These are phyloP conservation scores for Neonectria punicea DNA, from an alignment of 2,329 filamentous ascomycete genomes.

Conservation along the genomic window DNA sequence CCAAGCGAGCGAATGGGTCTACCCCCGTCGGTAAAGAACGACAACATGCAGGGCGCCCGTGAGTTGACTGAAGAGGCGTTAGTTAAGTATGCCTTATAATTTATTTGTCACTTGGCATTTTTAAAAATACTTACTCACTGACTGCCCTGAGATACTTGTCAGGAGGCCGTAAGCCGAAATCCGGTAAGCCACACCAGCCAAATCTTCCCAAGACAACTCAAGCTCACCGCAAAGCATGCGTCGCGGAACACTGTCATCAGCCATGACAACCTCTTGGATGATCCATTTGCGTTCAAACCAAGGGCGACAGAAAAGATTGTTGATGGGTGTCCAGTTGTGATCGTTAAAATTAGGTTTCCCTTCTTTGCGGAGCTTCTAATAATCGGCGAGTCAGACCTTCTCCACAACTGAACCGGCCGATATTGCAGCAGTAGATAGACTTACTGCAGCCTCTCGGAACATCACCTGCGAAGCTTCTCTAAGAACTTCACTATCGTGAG, in stretches of 20 bases:
- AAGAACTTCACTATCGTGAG: neutral
- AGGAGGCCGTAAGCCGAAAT: neutral
- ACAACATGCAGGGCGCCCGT: neutral
- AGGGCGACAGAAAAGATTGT: neutral
- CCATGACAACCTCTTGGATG: conserved; percentile 10
- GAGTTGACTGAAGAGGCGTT: neutral
- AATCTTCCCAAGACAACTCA: conserved; percentile 1
- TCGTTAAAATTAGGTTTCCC: conserved; percentile 9
- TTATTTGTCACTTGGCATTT: neutral
- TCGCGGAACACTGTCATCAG: neutral
- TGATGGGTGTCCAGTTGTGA: conserved; percentile 5
- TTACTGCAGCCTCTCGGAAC: conserved; percentile 1
- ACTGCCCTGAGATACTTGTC: neutral
- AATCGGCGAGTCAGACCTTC: neutral
- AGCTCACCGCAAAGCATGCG: conserved; percentile 9
- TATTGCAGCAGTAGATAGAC: neutral
- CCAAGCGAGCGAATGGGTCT: neutral
- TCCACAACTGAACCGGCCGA: neutral
- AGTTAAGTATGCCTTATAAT: neutral
- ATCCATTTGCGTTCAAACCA: conserved; percentile 19
- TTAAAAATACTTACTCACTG: neutral
- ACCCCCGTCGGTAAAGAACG: neutral
- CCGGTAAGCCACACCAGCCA: conserved; percentile 3
- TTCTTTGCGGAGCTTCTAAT: neutral
- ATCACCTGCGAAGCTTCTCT: neutral